Evolutionary conservation across 1,139 yeast species (phyloP).

Genomic region (Lodderomyces metapsilosis): DNA sequence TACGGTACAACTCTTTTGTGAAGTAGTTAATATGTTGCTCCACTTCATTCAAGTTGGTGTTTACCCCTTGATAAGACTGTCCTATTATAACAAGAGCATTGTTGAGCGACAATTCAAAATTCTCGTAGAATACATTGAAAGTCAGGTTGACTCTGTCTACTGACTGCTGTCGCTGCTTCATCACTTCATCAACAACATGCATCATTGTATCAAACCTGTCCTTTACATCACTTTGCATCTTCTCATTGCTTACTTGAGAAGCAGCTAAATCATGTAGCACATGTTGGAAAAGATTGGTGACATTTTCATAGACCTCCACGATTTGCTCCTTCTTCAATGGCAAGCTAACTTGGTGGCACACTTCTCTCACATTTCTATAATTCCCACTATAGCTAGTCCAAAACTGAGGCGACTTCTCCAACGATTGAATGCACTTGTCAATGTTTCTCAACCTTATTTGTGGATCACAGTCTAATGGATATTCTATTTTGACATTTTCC

Average conservation of each 20-base stretch:
- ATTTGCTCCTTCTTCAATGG: constrained; percentile 56
- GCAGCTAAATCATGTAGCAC: constrained; percentile 19
- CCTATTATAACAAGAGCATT: constrained; percentile 11
- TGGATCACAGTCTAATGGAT: constrained; percentile 31
- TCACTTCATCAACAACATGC: constrained; percentile 8
- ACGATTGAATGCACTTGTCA: constrained; percentile 35
- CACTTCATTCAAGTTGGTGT: constrained; percentile 13
- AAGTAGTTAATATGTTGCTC: constrained; percentile 12
- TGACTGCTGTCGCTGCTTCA: constrained; percentile 10
- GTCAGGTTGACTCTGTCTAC: constrained; percentile 12
- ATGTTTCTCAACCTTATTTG: constrained; percentile 13
- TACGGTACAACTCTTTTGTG: constrained; percentile 8
- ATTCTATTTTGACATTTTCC: constrained; percentile 37
- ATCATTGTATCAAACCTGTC: constrained; percentile 19
- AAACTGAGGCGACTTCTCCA: constrained; percentile 49
- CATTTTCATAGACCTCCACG: constrained; percentile 43
- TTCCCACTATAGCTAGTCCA: constrained; percentile 66
- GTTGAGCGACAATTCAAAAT: constrained; percentile 16
- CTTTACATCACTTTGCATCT: constrained; percentile 14
- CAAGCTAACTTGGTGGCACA: constrained; percentile 50
- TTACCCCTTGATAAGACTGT: constrained; percentile 12
- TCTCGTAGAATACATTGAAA: constrained; percentile 14
- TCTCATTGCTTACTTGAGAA: constrained; percentile 16
- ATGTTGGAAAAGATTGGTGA: constrained; percentile 33
- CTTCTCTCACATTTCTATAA: constrained; percentile 45